Evolutionary conservation across 805 yeast genomes (phyloP).

Genomic region (Candida patagonica): DNA sequence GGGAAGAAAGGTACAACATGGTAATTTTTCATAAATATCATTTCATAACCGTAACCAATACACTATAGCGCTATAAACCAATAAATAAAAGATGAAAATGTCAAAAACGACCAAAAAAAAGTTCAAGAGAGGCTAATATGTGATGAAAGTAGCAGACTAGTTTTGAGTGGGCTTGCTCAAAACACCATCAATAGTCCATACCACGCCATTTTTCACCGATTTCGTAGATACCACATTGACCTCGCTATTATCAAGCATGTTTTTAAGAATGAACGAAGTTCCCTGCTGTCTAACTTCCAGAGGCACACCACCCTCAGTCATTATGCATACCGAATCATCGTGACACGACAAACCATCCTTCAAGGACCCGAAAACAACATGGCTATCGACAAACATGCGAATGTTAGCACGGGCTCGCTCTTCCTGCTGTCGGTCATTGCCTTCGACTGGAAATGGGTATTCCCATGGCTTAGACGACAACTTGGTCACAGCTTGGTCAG

Average conservation of each 20-base stretch:
- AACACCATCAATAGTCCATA: conserved; percentile 22
- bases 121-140: not conserved
- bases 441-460: conserved; percentile 49
- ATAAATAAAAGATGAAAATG: not conserved
- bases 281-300: conserved; percentile 6
- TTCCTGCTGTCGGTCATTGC: conserved; percentile 25
- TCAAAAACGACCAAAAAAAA: not conserved
- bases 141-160: too few species aligned
- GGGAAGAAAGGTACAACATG: not conserved
- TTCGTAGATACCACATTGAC: conserved; percentile 16
- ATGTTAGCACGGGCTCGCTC: conserved; percentile 49
- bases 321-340: conserved; percentile 1
- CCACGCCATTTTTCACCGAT: conserved; percentile 23
- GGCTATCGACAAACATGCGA: conserved; percentile 51
- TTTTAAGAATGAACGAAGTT: not conserved
- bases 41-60: too few species aligned
- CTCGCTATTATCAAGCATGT: conserved; percentile 3
- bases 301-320: conserved; percentile 9
- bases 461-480: conserved; percentile 68
- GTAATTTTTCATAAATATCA: not conserved
- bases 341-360: conserved; percentile 5
- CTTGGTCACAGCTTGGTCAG: conserved; percentile 47
- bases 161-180: conserved; percentile 5
- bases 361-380: conserved; percentile 36
- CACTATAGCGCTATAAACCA: not conserved